Conservation (phyloP, 1,284 basidiomycete species). For the Pholiota adiposa region DNA sequence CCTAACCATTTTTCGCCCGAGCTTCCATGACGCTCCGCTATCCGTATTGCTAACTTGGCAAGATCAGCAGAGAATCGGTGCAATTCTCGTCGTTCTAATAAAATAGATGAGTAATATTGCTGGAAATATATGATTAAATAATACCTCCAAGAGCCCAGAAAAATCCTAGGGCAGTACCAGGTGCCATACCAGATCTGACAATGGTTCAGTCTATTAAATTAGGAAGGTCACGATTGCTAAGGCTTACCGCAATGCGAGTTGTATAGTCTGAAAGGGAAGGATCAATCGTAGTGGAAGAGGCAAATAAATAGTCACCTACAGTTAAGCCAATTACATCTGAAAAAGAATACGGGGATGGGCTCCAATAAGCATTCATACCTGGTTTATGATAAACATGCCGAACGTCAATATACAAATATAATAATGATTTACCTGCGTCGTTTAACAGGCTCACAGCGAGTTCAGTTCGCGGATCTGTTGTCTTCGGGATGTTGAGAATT, state of each 20-base stretch:
- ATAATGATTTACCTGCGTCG: slow-evolving; percentile 56
- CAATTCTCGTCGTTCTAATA: slow-evolving; percentile 60
- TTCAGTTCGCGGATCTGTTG: slow-evolving; percentile 59
- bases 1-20: slow-evolving; percentile 68
- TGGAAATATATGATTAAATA: slow-evolving; percentile 10
- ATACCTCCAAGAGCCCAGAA: slow-evolving; percentile 71
- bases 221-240: not conserved
- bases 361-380: slow-evolving; percentile 75
- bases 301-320: slow-evolving; percentile 40
- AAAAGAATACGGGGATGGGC: slow-evolving; percentile 54
- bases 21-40: slow-evolving; percentile 65
- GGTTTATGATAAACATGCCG: not conserved
- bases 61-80: slow-evolving; percentile 70
- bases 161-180: slow-evolving; percentile 69
- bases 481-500: slow-evolving; percentile 62
- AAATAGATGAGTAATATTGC: slow-evolving; percentile 35
- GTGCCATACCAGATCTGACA: slow-evolving; percentile 63
- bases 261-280: slow-evolving; percentile 56
- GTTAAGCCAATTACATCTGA: slow-evolving; percentile 67
- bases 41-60: slow-evolving; percentile 64
- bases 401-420: not conserved
- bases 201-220: not conserved
- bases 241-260: slow-evolving; percentile 60
- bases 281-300: not conserved
- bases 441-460: slow-evolving; percentile 66